These are phyloP conservation scores for Blepharisma japonicum DNA, from an alignment of 73 alveolate genomes.

Conservation along the genomic window DNA sequence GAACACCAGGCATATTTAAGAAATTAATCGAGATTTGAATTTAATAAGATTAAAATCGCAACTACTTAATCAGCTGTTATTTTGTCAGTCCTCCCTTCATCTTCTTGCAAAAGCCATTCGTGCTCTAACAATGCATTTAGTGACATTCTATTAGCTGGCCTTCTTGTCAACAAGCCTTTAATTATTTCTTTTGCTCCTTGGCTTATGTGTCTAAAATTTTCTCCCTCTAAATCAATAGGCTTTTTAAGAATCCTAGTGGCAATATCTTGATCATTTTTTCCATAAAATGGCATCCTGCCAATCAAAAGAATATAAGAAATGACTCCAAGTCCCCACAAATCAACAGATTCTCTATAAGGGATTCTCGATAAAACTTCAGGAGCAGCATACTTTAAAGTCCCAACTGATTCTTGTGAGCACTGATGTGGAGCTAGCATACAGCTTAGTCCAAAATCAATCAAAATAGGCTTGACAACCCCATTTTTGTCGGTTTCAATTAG, in stretches of 20 bases:
- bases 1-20: too few species aligned
- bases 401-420: conserved; percentile 32
- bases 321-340: conserved; percentile 39
- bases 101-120: not conserved
- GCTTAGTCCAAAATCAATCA: conserved; percentile 34
- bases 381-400: conserved; percentile 38
- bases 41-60: too few species aligned
- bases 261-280: conserved; percentile 25
- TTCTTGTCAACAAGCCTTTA: not conserved
- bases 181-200: conserved; percentile 22
- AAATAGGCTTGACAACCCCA: not conserved
- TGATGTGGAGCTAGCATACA: conserved; percentile 38
- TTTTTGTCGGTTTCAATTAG: conserved; percentile 44
- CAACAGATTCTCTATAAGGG: conserved; percentile 38
- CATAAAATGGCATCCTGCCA: conserved; percentile 39
- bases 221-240: not conserved
- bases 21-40: too few species aligned
- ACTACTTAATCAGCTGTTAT: too few species aligned
- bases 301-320: conserved; percentile 30
- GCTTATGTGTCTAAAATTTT: conserved; percentile 8
- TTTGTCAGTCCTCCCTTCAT: too few species aligned
- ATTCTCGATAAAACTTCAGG: conserved; percentile 38
- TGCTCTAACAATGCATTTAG: conserved; percentile 16
- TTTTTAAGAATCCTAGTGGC: conserved; percentile 22
- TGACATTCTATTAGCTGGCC: conserved; percentile 12